Percentiles rank a stretch among this genome's conserved stretches.
These are phyloP conservation scores for Silene coronaria DNA, from an alignment of 179 eudicot genomes.

Conservation along the genomic window DNA sequence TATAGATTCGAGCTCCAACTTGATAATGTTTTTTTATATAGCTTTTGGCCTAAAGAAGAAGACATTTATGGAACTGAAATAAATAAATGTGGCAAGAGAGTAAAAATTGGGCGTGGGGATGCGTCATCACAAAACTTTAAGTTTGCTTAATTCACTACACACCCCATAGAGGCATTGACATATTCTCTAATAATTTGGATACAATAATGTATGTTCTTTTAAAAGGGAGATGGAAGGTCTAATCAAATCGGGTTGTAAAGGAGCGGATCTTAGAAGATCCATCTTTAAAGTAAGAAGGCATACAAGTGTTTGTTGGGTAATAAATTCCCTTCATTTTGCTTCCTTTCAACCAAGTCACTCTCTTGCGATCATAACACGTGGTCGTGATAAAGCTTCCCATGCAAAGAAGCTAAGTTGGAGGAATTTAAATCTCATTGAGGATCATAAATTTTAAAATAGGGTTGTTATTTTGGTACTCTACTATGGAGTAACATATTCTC, in stretches of 20 bases:
- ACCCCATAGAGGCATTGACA: conserved; percentile 5
- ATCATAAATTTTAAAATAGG: too few relatives aligned
- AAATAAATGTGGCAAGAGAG: too few relatives aligned
- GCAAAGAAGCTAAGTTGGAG: conserved; percentile 9
- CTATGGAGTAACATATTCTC: too few relatives aligned
- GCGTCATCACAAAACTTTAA: too few relatives aligned
- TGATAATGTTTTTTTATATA: too few relatives aligned
- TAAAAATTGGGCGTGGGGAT: too few relatives aligned
- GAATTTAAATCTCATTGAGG: background rate
- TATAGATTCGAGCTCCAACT: too few relatives aligned
- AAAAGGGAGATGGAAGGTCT: conserved; percentile 10
- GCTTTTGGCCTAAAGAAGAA: too few relatives aligned
- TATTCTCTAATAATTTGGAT: background rate
- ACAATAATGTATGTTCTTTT: background rate
- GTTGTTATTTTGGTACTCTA: too few relatives aligned
- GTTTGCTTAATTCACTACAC: background rate
- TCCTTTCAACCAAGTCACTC: background rate
- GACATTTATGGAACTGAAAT: too few relatives aligned
- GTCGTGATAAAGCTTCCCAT: conserved; percentile 26
- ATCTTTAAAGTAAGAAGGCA: conserved; percentile 14
- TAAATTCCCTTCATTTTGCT: conserved; percentile 5
- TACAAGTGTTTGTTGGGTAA: conserved; percentile 24
- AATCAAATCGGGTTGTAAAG: conserved; percentile 40
- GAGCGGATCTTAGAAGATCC: conserved; percentile 15
- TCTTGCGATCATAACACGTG: conserved; percentile 25